Percentiles rank a stretch among this genome's conserved stretches.
phyloP scores from a whole-genome alignment of 2,329 filamentous ascomycete genomes.

The Diaporthe aspalathi region DNA sequence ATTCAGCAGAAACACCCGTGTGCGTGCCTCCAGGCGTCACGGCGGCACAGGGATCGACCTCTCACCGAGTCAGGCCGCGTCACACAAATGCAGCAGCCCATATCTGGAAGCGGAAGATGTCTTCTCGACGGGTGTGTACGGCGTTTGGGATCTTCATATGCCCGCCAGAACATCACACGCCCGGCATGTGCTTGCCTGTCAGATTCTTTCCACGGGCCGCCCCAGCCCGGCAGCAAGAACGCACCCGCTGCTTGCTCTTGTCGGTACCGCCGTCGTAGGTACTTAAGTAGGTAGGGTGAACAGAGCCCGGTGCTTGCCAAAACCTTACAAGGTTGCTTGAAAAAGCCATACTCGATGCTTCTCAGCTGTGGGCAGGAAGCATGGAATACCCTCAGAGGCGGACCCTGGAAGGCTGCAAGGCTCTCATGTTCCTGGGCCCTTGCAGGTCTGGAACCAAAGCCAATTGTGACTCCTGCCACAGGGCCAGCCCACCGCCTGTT shows the following conservation, averaged over 20 bases:
- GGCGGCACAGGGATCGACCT: constrained; percentile 28
- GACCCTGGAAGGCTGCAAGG: constrained; percentile 1
- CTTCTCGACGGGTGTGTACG: constrained; percentile 4
- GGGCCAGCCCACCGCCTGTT: constrained; percentile 4
- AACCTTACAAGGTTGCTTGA: not conserved
- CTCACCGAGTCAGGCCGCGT: constrained; percentile 33
- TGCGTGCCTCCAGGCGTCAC: constrained; percentile 24
- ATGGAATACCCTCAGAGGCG: not conserved
- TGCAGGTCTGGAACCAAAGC: constrained; percentile 7
- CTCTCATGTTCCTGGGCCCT: constrained; percentile 28
- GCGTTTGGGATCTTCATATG: not conserved
- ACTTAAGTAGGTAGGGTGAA: not conserved
- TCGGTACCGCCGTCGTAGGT: not conserved
- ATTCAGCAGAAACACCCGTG: constrained; percentile 3
- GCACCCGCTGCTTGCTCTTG: not conserved
- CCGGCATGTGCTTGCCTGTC: constrained; percentile 18
- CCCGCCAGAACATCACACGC: constrained; percentile 9
- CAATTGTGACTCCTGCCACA: constrained; percentile 23
- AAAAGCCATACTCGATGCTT: not conserved
- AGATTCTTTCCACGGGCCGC: not conserved
- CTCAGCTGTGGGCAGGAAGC: not conserved
- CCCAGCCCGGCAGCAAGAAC: not conserved
- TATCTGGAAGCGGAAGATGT: constrained; percentile 25
- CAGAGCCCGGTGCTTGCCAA: not conserved
- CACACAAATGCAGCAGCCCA: constrained; percentile 38